Evolutionary conservation across 352 stramenopile genomes (phyloP).

Genomic region (Albugo laibachii): DNA sequence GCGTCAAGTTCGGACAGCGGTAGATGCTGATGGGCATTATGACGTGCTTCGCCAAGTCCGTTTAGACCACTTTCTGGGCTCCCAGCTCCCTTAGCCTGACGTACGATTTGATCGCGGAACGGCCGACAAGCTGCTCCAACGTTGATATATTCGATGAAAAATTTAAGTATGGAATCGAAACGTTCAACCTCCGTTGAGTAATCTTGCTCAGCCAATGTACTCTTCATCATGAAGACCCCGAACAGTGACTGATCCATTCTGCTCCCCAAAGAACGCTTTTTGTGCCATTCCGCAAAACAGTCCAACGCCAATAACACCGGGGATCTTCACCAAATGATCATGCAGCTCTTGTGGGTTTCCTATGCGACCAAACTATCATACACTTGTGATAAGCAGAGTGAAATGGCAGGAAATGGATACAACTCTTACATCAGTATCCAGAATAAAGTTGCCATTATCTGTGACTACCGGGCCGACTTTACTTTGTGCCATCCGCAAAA

Average conservation of each 20-base stretch:
- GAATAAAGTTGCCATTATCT: constrained; percentile 89
- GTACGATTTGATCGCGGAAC: not conserved
- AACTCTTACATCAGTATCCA: constrained; percentile 48
- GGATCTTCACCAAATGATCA: constrained; percentile 54
- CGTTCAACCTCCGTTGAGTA: not conserved
- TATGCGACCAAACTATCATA: constrained; percentile 44
- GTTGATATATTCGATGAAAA: not conserved
- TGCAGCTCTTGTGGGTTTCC: constrained; percentile 39
- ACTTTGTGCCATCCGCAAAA: constrained; percentile 70
- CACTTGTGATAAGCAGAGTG: not conserved
- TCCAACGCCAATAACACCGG: constrained; percentile 75
- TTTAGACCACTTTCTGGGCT: constrained; percentile 38
- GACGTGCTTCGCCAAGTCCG: constrained; percentile 51
- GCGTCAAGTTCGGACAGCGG: constrained; percentile 43
- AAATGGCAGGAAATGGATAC: not conserved
- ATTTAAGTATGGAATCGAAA: not conserved
- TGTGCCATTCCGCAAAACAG: constrained; percentile 77
- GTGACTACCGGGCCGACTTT: constrained; percentile 94
- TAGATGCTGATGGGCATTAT: constrained; percentile 54
- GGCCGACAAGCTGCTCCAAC: not conserved
- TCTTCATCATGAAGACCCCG: constrained; percentile 17
- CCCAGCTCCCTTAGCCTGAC: not conserved
- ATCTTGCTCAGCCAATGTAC: constrained; percentile 2
- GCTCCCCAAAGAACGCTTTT: constrained; percentile 77
- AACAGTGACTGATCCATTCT: constrained; percentile 61